Conservation (phyloP, 2,329 filamentous ascomycete genomes). For the Pochonia chlamydosporia region DNA sequence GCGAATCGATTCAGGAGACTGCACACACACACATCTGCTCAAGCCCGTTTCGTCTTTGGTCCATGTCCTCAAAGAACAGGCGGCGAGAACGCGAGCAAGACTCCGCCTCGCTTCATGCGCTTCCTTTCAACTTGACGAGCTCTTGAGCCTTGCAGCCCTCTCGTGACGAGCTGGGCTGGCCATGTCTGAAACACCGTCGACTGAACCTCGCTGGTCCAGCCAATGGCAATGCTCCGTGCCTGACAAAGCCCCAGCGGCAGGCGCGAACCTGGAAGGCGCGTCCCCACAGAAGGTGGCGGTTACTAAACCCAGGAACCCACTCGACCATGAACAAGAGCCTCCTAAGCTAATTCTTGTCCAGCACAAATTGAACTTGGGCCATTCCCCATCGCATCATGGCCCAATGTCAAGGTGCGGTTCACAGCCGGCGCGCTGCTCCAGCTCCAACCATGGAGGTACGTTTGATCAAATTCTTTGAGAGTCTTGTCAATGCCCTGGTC, state of each 20-base stretch:
- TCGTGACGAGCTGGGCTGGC: not conserved
- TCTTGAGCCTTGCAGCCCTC: not conserved
- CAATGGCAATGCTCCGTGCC: conserved; percentile 8
- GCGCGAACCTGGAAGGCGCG: not conserved
- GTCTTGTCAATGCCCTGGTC: too few relatives aligned
- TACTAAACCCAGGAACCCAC: too few relatives aligned
- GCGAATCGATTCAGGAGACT: too few relatives aligned
- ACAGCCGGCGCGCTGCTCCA: conserved; percentile 1
- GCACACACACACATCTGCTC: too few relatives aligned
- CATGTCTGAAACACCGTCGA: conserved; percentile 5
- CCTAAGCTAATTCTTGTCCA: too few relatives aligned
- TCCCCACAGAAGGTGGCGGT: conserved; percentile 3
- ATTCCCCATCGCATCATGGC: conserved; percentile 1
- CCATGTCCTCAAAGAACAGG: too few relatives aligned
- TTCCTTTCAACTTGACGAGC: not conserved
- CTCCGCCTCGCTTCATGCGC: too few relatives aligned
- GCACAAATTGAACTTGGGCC: too few relatives aligned
- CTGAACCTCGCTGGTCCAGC: not conserved
- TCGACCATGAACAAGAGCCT: too few relatives aligned
- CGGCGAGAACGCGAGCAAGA: too few relatives aligned
- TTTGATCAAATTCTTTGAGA: not conserved
- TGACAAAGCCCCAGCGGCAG: not conserved
- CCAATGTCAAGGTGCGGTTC: conserved; percentile 2
- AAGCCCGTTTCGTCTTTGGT: too few relatives aligned
- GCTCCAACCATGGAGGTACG: conserved; percentile 4